These are phyloP conservation scores for Petunia hybrid DNA, from an alignment of 305 asterid species.

Conservation along the genomic window DNA sequence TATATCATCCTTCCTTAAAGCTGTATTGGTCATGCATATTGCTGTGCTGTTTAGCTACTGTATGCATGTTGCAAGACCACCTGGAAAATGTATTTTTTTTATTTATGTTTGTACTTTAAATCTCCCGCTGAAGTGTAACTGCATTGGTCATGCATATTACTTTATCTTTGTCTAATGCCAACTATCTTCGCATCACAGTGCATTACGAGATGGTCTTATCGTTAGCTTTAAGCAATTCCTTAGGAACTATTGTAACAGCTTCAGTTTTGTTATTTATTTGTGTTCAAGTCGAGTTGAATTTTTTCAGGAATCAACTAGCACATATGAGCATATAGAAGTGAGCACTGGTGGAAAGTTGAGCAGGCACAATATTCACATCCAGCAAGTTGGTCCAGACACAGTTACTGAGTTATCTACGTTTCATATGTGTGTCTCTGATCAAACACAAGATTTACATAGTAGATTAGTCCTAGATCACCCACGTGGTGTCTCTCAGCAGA, in stretches of 20 bases:
- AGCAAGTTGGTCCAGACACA: slow-evolving; percentile 87
- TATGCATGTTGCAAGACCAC: slow-evolving; percentile 14
- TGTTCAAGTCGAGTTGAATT: background rate
- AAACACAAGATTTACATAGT: slow-evolving; percentile 90
- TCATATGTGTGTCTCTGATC: slow-evolving; percentile 77
- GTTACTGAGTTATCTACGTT: slow-evolving; percentile 79
- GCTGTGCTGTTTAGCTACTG: too few species aligned
- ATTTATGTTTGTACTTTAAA: too few species aligned
- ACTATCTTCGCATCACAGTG: slow-evolving; percentile 49
- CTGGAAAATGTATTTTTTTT: background rate
- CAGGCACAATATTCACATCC: slow-evolving; percentile 88
- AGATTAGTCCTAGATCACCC: slow-evolving; percentile 86
- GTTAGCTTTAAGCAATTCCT: background rate
- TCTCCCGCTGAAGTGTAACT: background rate
- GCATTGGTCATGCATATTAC: background rate
- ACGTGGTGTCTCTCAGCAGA: slow-evolving; percentile 78
- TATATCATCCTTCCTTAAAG: background rate
- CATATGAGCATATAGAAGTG: slow-evolving; percentile 72
- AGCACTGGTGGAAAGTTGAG: slow-evolving; percentile 94
- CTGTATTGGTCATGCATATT: background rate
- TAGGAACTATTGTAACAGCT: background rate
- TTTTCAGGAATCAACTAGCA: slow-evolving; percentile 71
- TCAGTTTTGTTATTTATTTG: background rate
- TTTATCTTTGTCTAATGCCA: background rate
- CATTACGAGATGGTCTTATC: slow-evolving; percentile 33